Evolutionary conservation across 169 alveolate genomes (phyloP).

Genomic region (Toxoplasma gondii): DNA sequence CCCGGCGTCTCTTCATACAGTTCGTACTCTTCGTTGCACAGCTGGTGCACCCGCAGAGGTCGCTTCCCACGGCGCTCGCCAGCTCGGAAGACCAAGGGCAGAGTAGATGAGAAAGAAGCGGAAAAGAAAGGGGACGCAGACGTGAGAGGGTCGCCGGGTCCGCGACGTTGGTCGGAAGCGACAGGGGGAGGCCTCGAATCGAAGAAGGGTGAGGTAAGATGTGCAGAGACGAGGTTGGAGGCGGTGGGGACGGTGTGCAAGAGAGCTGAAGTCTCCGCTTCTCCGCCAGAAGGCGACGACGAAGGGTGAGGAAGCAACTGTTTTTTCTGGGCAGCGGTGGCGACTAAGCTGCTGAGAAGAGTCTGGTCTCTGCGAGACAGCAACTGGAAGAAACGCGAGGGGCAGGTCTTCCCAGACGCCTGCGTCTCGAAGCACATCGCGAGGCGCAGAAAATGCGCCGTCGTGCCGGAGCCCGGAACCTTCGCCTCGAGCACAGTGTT

Average conservation of each 20-base stretch:
- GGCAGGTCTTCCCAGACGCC: neutral
- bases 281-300: neutral
- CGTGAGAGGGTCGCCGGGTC: too few relatives aligned
- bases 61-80: neutral
- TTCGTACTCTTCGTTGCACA: slow-evolving; percentile 22
- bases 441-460: neutral
- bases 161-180: too few relatives aligned
- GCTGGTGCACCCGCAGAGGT: neutral
- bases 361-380: neutral
- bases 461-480: neutral
- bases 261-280: neutral
- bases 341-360: neutral
- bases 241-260: neutral
- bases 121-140: too few relatives aligned
- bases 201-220: too few relatives aligned
- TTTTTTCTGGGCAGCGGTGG: neutral
- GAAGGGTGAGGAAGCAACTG: neutral
- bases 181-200: too few relatives aligned
- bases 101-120: too few relatives aligned
- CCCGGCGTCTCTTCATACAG: neutral
- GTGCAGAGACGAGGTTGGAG: neutral
- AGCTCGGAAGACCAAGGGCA: too few relatives aligned
- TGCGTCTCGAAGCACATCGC: neutral
- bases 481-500: neutral
- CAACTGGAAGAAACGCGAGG: neutral